phyloP scores from a whole-genome alignment of 2,329 filamentous ascomycete genomes.

The Penicillium sp. region DNA sequence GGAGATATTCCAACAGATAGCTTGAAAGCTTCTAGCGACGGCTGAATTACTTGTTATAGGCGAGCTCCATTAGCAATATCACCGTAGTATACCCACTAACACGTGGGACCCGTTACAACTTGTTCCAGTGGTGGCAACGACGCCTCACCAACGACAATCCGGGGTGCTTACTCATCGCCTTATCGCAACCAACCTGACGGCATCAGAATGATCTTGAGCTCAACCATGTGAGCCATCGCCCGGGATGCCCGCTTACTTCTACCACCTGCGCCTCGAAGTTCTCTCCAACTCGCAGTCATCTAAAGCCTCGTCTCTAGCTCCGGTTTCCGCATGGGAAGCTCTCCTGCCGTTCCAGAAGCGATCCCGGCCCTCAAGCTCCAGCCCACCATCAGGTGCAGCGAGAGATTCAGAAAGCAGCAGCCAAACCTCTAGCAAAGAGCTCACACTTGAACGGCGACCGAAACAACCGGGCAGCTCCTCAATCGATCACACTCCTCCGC shows the following conservation, averaged over 20 bases:
- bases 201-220: conserved; percentile 6
- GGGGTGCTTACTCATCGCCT: not conserved
- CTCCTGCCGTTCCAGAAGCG: conserved; percentile 36
- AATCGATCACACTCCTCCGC: no score
- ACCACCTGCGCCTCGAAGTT: conserved; percentile 58
- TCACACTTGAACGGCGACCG: conserved; percentile 6
- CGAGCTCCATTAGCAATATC: no score
- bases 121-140: no score
- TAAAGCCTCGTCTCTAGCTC: conserved; percentile 22
- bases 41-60: no score
- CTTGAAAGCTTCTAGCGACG: no score
- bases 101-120: no score
- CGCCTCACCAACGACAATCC: not conserved
- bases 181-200: not conserved
- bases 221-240: conserved; percentile 26
- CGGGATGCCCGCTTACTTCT: conserved; percentile 60
- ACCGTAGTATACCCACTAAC: no score
- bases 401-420: not conserved
- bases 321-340: conserved; percentile 36
- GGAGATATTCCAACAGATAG: no score
- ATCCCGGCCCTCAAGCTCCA: conserved; percentile 14
- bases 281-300: conserved; percentile 27
- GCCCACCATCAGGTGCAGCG: conserved; percentile 4
- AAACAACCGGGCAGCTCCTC: not conserved
- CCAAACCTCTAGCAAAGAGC: not conserved